phyloP scores from a whole-genome alignment of 148 eudicot species.

The Rhododendron vialii region DNA sequence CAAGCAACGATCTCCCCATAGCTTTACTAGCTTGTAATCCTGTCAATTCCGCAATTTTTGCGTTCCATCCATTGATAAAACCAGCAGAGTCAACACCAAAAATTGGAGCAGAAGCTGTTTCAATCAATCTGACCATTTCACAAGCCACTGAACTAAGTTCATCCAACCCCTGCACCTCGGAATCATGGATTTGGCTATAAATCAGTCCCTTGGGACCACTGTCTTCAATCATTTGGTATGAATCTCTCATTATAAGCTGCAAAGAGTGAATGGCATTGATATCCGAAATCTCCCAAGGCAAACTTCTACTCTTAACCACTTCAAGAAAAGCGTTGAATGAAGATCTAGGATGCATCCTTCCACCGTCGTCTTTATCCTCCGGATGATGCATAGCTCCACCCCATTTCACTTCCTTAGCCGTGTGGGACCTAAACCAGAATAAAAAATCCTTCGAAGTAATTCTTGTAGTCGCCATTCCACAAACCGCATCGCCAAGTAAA shows the following conservation, averaged over 20 bases:
- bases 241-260: constrained; percentile 39
- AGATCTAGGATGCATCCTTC: constrained; percentile 35
- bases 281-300: constrained; percentile 42
- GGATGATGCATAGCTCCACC: constrained; percentile 39
- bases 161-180: constrained; percentile 7
- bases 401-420: constrained; percentile 42
- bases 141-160: constrained; percentile 29
- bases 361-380: constrained; percentile 33
- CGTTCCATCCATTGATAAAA: constrained; percentile 42
- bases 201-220: neutral
- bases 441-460: constrained; percentile 27
- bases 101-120: constrained; percentile 42
- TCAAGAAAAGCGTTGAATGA: constrained; percentile 40
- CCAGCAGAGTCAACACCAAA: constrained; percentile 37
- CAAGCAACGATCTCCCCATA: constrained; percentile 30
- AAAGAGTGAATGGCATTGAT: constrained; percentile 41
- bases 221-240: constrained; percentile 14
- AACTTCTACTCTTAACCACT: constrained; percentile 29
- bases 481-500: constrained; percentile 38
- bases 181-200: constrained; percentile 3
- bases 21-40: constrained; percentile 35
- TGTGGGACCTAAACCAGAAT: constrained; percentile 45
- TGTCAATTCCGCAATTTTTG: constrained; percentile 34
- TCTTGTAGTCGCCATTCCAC: constrained; percentile 44
- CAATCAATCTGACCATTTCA: constrained; percentile 42